Evolutionary conservation across 192 early-diverging fungal species (phyloP).

Genomic region (Coemansia sp.): DNA sequence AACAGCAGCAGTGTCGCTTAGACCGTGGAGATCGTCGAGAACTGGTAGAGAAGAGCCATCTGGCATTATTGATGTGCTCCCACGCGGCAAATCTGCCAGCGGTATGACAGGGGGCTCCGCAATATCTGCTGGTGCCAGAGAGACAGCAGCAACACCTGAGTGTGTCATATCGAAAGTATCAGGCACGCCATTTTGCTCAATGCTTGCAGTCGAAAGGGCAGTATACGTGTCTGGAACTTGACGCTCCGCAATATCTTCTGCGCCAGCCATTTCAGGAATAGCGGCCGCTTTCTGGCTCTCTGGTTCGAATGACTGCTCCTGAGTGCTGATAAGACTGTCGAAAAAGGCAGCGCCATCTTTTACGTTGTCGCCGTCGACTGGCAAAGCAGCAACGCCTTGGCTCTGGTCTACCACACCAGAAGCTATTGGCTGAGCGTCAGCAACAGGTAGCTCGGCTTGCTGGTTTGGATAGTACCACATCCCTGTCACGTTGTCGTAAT

Average conservation of each 20-base stretch:
- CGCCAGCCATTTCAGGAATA: too few relatives aligned
- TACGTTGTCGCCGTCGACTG: neutral
- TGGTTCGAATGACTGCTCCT: neutral
- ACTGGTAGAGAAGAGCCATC: neutral
- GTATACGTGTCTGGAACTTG: neutral
- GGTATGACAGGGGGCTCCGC: neutral
- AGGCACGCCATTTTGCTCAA: neutral
- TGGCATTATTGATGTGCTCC: neutral
- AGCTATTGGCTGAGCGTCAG: neutral
- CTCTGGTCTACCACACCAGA: neutral
- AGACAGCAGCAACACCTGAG: neutral
- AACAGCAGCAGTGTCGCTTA: neutral
- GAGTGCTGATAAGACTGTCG: constrained; percentile 22
- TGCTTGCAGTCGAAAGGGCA: neutral
- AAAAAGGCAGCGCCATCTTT: constrained; percentile 46
- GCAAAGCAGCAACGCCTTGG: neutral
- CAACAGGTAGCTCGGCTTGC: neutral
- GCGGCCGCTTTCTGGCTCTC: neutral
- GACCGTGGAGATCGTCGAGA: neutral
- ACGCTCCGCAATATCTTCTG: neutral
- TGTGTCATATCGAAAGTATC: neutral
- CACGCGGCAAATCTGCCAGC: neutral
- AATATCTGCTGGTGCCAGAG: neutral
- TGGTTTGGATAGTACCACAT: constrained; percentile 49
- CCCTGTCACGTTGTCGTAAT: constrained; percentile 39